phyloP scores from a whole-genome alignment of 208 protist species.

The Leptomonas seymouri region DNA sequence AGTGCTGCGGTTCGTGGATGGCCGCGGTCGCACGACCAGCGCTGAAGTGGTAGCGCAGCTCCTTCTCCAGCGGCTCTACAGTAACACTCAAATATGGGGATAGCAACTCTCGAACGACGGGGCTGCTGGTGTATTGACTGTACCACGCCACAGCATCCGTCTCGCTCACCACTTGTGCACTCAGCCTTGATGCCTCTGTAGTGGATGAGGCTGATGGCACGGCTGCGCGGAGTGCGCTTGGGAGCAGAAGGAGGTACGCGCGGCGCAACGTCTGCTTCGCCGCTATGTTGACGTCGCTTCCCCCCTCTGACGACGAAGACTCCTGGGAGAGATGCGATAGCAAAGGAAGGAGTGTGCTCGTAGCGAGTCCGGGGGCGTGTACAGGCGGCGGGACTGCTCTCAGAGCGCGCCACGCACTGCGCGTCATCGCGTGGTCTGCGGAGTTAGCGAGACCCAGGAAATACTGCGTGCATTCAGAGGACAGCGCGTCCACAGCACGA shows the following conservation, averaged over 20 bases:
- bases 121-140: background rate
- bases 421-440: background rate
- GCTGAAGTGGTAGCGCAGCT: constrained; percentile 76
- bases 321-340: background rate
- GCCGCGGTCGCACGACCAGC: constrained; percentile 44
- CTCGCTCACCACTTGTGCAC: background rate
- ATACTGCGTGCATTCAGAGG: background rate
- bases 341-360: background rate
- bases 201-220: background rate
- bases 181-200: background rate
- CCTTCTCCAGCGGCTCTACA: constrained; percentile 52
- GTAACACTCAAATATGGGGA: constrained; percentile 36
- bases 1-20: constrained; percentile 65
- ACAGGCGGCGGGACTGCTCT: background rate
- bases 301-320: background rate
- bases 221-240: constrained; percentile 3
- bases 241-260: constrained; percentile 21
- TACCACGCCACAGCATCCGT: constrained; percentile 9
- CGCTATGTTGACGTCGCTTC: background rate
- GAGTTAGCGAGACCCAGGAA: background rate
- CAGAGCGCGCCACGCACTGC: background rate
- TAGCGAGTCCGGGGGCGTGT: background rate
- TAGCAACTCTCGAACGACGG: constrained; percentile 24
- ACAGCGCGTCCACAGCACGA: constrained; percentile 9
- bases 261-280: constrained; percentile 2